Evolutionary conservation across 192 early-diverging fungal genomes (phyloP), one percentile per base, ranked within the genome.

Genomic region (Oehlia diaphana): DNA sequence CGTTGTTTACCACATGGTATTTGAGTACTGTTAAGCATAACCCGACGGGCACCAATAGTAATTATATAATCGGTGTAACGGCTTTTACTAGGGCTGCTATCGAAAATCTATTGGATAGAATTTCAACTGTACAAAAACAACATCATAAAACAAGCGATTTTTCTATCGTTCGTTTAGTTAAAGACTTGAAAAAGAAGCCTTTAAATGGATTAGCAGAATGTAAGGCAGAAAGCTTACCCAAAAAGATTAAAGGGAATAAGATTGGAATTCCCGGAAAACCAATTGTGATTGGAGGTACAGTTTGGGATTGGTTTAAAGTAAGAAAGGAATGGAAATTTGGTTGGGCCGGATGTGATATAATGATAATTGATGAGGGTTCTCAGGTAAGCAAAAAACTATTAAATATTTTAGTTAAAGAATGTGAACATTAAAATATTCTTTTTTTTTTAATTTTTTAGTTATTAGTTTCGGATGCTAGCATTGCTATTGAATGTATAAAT

Each of bases 1-100:
- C 88, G 8, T 76, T 88, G 19, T 83, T 86, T 23, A 72, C 84
- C 4, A 62, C 83, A 19, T 79, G 86, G 76, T 85, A 83, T 50
- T 69, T 86, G 26, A 81, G 81, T n/a, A 77, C 85, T n/a, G 10
- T 87, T 21, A 53, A 71, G 4, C 79, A 77, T 26, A 21, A 81
- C 9, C 72, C 77, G 9, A 37, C 42, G 7, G 81, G 82, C 33
- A 78, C 68, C 16, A 78, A 78, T 66, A 81, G 80, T 63, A 68
- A 84, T 65, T 79, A 86, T 50, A 80, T 85, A 14, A 85, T 89
- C 71, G 88, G 85, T 9, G 35, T 89, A 33, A 86, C 88, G 21
- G 88, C 88, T 14, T 89, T 84, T 39, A 89, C 88, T 3, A 82
- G 86, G 33, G 72, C 84, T 12, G 88, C 88, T 9, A 87, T 89